A percentile compares a stretch with the other conserved stretches of the same genome.
Conservation (phyloP, 176 grass and related monocot genomes). For the Ananas comosus region DNA sequence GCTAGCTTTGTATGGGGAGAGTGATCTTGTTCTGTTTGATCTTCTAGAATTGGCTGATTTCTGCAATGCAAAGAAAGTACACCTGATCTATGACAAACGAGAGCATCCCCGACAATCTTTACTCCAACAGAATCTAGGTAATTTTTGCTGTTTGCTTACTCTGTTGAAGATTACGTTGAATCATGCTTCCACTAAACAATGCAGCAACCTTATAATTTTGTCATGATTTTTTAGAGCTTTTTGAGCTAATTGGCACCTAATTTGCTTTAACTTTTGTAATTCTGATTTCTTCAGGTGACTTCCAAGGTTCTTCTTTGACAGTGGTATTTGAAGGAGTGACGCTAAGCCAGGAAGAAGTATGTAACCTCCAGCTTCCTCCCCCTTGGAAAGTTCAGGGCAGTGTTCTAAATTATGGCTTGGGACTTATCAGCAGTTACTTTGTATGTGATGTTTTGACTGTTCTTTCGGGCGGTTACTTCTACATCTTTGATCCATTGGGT, state of each 20-base stretch:
- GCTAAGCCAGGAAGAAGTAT: conserved; percentile 77
- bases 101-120: conserved; percentile 85
- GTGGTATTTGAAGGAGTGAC: conserved; percentile 82
- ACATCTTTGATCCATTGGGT: conserved; percentile 88
- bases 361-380: conserved; percentile 69
- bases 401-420: conserved; percentile 76
- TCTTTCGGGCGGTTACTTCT: conserved; percentile 89
- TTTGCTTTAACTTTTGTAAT: not conserved
- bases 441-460: conserved; percentile 75
- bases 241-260: too few species aligned
- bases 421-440: conserved; percentile 91
- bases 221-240: too few species aligned
- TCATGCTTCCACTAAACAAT: not conserved
- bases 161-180: not conserved
- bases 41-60: conserved; percentile 87
- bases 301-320: conserved; percentile 86
- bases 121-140: conserved; percentile 93
- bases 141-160: not conserved
- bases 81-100: conserved; percentile 92
- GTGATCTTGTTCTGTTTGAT: conserved; percentile 82
- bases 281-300: conserved; percentile 45
- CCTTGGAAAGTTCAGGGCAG: conserved; percentile 90
- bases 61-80: conserved; percentile 89
- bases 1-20: conserved; percentile 80
- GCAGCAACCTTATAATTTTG: too few species aligned